Base-by-base conservation (phyloP, 192 early-diverging fungal genomes). In the Rhizoclosmatium globosum region DNA sequence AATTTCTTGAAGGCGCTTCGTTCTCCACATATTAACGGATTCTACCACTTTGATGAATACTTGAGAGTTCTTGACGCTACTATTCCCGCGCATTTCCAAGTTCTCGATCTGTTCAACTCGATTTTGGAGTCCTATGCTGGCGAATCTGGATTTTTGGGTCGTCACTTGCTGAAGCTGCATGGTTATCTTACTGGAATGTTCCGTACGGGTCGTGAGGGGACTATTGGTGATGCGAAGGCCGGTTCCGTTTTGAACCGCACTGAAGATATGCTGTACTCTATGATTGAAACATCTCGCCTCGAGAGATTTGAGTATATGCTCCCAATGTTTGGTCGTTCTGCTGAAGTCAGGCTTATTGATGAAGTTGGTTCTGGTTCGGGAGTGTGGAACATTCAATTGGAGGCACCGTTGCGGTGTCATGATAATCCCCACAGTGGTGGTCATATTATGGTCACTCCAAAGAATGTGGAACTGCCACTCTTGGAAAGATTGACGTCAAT, bases 91-190 rank as follows among this genome's bases (percentile, higher is more conserved):
- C 2, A 58, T 21, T 15, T n/a, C 21, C 2, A 58, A 15, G 15
- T 15, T 21, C 21, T 58, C 21, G 56, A 58, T 3, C 21, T 58
- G 21, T 58, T n/a, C 56, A 58, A 58, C 21, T 58, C 56, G 2
- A 58, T 58, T n/a, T 15, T 58, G 56, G 56, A 58, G 3, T 15
- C 56, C 15, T 58, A 58, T 21, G 17, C 21, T 58, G 56, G 56
- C 21, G 56, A 58, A 2, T 15, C 15, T 58, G 56, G 56, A 58
- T 58, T 58, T 15, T 21, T 58, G 56, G 56, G 17, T 15, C 15
- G 56, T n/a, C 56, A 58, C 56, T 58, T 58, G 56, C 56, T 58
- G 17, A 58, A 58, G 21, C 56, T 58, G 17, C 56, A 58, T 58
- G 56, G 56, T n/a, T 58, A 58, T 58, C 21, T 58, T 15, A 58